A percentile compares a stretch with the other conserved stretches of the same genome.
Conservation (phyloP, 345 rosid species). For the Clausena lansium region DNA sequence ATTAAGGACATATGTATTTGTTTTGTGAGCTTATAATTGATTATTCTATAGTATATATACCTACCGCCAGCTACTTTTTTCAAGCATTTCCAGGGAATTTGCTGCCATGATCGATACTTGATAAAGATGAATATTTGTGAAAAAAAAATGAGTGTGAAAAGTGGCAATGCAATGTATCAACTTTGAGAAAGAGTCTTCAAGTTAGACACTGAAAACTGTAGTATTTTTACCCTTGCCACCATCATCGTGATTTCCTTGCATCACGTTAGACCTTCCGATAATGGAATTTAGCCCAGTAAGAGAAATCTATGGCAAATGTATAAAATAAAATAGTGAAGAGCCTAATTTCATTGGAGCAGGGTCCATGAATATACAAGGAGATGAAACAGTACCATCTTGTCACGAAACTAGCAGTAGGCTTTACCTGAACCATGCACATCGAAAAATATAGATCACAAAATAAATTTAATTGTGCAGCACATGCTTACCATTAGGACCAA, state of each 20-base stretch:
- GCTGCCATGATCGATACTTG: slow-evolving; percentile 46
- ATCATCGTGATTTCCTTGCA: slow-evolving; percentile 88
- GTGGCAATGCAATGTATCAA: not conserved
- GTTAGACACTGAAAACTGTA: not conserved
- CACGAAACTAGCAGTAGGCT: slow-evolving; percentile 13
- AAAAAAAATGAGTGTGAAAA: not conserved
- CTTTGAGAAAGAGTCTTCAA: not conserved
- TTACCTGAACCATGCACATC: no score
- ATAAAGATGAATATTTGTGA: not conserved
- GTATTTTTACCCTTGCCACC: slow-evolving; percentile 47
- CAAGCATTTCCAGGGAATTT: slow-evolving; percentile 90
- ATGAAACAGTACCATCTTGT: slow-evolving; percentile 45
- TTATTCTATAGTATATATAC: no score
- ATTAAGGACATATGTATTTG: no score
- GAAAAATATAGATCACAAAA: not conserved
- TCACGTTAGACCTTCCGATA: slow-evolving; percentile 87
- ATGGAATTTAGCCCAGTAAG: slow-evolving; percentile 74
- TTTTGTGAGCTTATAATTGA: no score
- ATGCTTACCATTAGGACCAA: slow-evolving; percentile 69
- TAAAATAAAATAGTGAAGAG: not conserved
- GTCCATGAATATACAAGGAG: not conserved
- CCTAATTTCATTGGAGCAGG: not conserved
- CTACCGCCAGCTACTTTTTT: slow-evolving; percentile 49
- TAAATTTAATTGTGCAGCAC: not conserved
- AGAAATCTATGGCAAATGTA: slow-evolving; percentile 51